phyloP scores from a whole-genome alignment of 2,329 filamentous ascomycete species.

The Botrytis galanthina region DNA sequence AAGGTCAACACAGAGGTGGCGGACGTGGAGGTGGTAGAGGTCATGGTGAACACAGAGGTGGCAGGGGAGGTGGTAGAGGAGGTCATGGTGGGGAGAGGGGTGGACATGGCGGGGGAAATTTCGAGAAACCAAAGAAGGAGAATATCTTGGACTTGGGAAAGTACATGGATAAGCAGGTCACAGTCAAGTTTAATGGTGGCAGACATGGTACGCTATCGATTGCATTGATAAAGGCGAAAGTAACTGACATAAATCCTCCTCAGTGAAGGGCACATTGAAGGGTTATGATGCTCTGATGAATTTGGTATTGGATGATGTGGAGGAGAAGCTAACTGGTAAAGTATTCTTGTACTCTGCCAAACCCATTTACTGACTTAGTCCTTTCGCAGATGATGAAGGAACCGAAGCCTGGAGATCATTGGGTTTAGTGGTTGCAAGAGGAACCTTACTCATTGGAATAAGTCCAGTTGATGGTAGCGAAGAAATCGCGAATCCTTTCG shows the following conservation, averaged over 20 bases:
- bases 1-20: conserved; percentile 27
- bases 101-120: conserved; percentile 44
- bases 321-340: conserved; percentile 83
- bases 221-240: background rate
- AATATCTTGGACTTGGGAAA: conserved; percentile 94
- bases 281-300: conserved; percentile 99
- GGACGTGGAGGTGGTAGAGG: conserved; percentile 24
- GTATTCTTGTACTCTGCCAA: conserved; percentile 17
- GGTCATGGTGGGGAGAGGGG: conserved; percentile 43
- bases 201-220: conserved; percentile 67
- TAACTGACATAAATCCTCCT: background rate
- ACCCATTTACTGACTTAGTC: background rate
- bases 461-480: conserved; percentile 93
- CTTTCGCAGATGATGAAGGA: conserved; percentile 76
- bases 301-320: conserved; percentile 89
- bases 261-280: conserved; percentile 86
- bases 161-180: conserved; percentile 96
- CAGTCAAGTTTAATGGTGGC: conserved; percentile 94
- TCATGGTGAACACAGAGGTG: conserved; percentile 23
- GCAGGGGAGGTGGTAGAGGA: conserved; percentile 32
- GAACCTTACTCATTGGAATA: conserved; percentile 88
- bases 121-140: conserved; percentile 91
- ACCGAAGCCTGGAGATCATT: conserved; percentile 71
- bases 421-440: conserved; percentile 79
- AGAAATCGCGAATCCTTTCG: conserved; percentile 91